These are phyloP conservation scores for Verticillium nubilum DNA, from an alignment of 2,329 filamentous ascomycete species.

Conservation along the genomic window DNA sequence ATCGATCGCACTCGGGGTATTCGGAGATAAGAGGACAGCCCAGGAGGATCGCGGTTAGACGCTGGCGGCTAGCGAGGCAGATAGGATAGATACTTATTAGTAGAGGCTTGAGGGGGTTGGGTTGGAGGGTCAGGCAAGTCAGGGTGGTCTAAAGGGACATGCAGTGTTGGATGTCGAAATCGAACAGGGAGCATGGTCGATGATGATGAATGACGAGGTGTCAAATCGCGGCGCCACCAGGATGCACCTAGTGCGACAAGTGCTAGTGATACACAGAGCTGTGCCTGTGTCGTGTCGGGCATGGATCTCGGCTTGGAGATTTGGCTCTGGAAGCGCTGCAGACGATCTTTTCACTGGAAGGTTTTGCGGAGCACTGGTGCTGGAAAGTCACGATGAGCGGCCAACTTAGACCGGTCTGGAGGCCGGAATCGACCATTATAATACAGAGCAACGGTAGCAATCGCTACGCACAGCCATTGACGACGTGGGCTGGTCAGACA, in stretches of 20 bases:
- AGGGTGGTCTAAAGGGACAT: neutral
- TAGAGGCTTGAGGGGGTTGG: neutral
- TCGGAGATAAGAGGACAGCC: neutral
- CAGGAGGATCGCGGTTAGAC: neutral
- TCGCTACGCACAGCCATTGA: neutral
- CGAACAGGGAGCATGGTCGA: neutral
- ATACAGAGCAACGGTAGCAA: neutral
- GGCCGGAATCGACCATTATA: neutral
- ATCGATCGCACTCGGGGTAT: neutral
- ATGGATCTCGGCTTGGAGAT: neutral
- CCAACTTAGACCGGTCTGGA: neutral
- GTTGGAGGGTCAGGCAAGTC: no score
- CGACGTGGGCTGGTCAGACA: neutral
- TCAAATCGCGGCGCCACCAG: neutral
- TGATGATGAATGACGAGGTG: neutral
- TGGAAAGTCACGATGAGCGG: neutral
- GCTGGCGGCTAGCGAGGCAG: neutral
- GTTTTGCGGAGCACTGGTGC: neutral
- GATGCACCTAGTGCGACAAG: neutral
- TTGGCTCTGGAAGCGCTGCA: neutral
- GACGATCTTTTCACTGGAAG: neutral
- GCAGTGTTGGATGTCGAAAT: neutral
- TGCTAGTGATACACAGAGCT: neutral
- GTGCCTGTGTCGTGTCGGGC: neutral
- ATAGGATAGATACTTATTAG: neutral